phyloP scores from a whole-genome alignment of 164 flowering plant species.

The Dillenia turbinata region DNA sequence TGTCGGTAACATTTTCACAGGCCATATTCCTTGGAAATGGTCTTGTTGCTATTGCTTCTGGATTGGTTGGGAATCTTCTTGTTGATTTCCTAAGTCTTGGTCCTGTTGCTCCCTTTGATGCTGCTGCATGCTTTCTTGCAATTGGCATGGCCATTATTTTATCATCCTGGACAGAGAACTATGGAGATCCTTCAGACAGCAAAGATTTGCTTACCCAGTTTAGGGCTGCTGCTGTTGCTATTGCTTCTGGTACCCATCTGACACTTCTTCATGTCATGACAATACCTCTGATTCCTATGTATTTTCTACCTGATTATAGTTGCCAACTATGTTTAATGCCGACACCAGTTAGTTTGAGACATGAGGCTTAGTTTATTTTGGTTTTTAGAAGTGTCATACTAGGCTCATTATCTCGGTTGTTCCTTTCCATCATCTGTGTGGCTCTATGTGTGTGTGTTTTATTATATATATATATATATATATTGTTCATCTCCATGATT shows the following conservation, averaged over 20 bases:
- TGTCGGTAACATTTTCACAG: constrained; percentile 90
- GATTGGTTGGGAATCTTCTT: constrained; percentile 79
- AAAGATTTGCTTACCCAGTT: constrained; percentile 91
- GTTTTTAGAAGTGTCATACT: too few relatives aligned
- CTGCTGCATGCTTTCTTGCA: constrained; percentile 89
- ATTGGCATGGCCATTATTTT: constrained; percentile 87
- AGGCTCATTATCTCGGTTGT: too few relatives aligned
- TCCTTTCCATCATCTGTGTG: too few relatives aligned
- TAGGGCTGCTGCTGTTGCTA: constrained; percentile 88
- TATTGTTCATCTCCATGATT: too few relatives aligned
- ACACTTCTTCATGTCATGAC: too few relatives aligned
- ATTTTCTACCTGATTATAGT: too few relatives aligned
- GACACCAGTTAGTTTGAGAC: too few relatives aligned
- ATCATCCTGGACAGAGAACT: constrained; percentile 89
- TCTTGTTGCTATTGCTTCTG: constrained; percentile 82
- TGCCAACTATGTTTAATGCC: too few relatives aligned
- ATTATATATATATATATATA: too few relatives aligned
- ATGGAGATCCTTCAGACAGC: constrained; percentile 90
- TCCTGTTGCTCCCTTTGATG: constrained; percentile 96
- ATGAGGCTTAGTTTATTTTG: too few relatives aligned
- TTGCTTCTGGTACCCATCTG: constrained; percentile 68
- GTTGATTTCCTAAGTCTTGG: constrained; percentile 76
- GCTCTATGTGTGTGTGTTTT: too few relatives aligned
- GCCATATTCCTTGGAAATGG: constrained; percentile 97
- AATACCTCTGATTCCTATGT: too few relatives aligned